Evolutionary conservation across 192 early-diverging fungal species (phyloP).

Genomic region (Anaeromyces robustus): DNA sequence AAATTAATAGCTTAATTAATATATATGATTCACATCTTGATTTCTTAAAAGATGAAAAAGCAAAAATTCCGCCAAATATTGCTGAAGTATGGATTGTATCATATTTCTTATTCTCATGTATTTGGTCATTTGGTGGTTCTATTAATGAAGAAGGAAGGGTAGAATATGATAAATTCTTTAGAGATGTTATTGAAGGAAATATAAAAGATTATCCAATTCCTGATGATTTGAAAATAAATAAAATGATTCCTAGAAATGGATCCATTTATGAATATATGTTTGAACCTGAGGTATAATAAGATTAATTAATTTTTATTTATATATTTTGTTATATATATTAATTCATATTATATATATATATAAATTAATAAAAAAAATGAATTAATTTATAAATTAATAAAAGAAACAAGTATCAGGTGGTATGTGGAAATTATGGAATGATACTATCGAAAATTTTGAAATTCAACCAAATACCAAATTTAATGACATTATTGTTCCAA

Average conservation of each 20-base stretch:
- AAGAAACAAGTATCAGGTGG: conserved; percentile 4
- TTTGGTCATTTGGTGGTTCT: conserved; percentile 40
- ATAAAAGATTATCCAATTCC: conserved; percentile 19
- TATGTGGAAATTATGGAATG: conserved; percentile 35
- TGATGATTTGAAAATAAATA: conserved; percentile 25
- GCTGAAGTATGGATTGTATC: conserved; percentile 25
- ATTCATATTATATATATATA: background rate
- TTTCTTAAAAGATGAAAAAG: background rate
- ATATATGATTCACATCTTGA: background rate
- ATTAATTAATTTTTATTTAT: no score
- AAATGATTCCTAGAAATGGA: conserved; percentile 29
- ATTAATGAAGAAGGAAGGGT: conserved; percentile 31
- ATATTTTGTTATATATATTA: background rate
- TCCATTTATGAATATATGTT: background rate
- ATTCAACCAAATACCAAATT: conserved; percentile 32
- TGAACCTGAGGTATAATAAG: background rate
- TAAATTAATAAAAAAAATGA: conserved; percentile 16
- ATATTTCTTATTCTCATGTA: conserved; percentile 28
- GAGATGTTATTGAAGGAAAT: conserved; percentile 24
- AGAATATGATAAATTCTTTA: conserved; percentile 34
- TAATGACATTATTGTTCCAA: conserved; percentile 44
- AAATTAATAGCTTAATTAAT: background rate
- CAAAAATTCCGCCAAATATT: conserved; percentile 12
- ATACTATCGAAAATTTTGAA: conserved; percentile 21
- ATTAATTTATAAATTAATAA: conserved; percentile 32